phyloP scores from a whole-genome alignment of 2,329 filamentous ascomycete genomes.

The Myriangium duriaei region DNA sequence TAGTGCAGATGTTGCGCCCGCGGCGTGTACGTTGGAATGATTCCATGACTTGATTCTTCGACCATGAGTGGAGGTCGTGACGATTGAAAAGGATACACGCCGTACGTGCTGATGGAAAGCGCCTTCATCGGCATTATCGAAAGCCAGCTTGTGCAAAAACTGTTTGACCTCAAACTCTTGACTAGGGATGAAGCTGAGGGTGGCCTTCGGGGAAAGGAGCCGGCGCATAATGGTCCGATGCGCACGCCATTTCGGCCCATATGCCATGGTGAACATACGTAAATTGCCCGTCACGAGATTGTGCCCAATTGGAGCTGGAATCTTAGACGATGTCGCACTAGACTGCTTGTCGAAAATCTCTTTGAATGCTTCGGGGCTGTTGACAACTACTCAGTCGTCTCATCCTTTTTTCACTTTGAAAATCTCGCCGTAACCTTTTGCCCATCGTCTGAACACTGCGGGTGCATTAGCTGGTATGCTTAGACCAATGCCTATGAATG shows the following conservation, averaged over 20 bases:
- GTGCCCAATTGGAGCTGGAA: conserved; percentile 27
- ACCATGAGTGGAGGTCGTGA: conserved; percentile 27
- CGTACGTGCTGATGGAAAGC: conserved; percentile 15
- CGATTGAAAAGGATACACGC: conserved; percentile 23
- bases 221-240: conserved; percentile 28
- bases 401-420: conserved; percentile 33
- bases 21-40: too few relatives aligned
- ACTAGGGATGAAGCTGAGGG: conserved; percentile 29
- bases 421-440: conserved; percentile 32
- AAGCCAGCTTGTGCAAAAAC: conserved; percentile 29
- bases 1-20: too few relatives aligned
- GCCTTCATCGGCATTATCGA: conserved; percentile 20
- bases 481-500: too few relatives aligned
- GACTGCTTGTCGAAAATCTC: conserved; percentile 34
- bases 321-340: conserved; percentile 24
- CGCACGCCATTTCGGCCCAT: conserved; percentile 29
- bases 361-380: conserved; percentile 31
- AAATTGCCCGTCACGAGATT: conserved; percentile 29
- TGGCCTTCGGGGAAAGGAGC: conserved; percentile 26
- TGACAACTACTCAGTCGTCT: conserved; percentile 33
- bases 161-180: conserved; percentile 37
- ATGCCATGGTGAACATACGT: conserved; percentile 31
- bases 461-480: too few relatives aligned
- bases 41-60: conserved; percentile 22
- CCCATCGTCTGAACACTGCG: too few relatives aligned